Conservation (phyloP, 805 yeast species). For the Zygosaccharomyces siamensis region DNA sequence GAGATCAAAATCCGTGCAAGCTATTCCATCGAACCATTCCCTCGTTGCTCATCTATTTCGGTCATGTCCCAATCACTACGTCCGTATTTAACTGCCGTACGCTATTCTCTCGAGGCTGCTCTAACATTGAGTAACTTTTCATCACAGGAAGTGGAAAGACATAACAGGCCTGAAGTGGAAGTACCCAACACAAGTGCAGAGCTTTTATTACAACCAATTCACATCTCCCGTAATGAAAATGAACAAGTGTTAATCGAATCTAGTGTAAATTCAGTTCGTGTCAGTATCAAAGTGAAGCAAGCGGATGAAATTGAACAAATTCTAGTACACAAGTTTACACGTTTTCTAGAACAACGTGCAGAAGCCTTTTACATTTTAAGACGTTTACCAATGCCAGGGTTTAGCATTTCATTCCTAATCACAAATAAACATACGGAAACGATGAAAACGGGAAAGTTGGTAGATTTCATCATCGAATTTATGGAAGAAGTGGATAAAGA, state of each 20-base stretch:
- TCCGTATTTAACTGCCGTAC: conserved; percentile 91
- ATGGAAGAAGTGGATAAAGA: conserved; percentile 99
- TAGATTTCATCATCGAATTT: conserved; percentile 94
- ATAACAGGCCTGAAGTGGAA: conserved; percentile 95
- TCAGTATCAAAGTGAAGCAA: conserved; percentile 89
- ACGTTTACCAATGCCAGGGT: conserved; percentile 84
- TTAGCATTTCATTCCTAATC: conserved; percentile 87
- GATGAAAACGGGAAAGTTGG: conserved; percentile 91
- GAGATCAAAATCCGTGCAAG: too few relatives aligned
- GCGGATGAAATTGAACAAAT: conserved; percentile 96
- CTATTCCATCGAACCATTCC: too few relatives aligned
- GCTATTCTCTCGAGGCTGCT: conserved; percentile 90
- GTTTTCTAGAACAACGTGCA: conserved; percentile 92
- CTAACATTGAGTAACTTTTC: conserved; percentile 89
- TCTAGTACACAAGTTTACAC: conserved; percentile 87
- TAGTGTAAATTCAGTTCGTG: conserved; percentile 85
- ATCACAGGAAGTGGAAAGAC: conserved; percentile 93
- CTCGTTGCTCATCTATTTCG: background rate
- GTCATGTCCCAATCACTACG: conserved; percentile 92
- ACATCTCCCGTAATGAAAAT: conserved; percentile 86
- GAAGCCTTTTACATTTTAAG: conserved; percentile 89
- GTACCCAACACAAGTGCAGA: conserved; percentile 73
- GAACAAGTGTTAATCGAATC: conserved; percentile 92
- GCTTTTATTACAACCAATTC: conserved; percentile 81
- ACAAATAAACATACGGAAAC: conserved; percentile 94